Percentiles rank a stretch among this genome's conserved stretches.
Conservation (phyloP, 257 asterid genomes). For the Gentiana macrophylla region DNA sequence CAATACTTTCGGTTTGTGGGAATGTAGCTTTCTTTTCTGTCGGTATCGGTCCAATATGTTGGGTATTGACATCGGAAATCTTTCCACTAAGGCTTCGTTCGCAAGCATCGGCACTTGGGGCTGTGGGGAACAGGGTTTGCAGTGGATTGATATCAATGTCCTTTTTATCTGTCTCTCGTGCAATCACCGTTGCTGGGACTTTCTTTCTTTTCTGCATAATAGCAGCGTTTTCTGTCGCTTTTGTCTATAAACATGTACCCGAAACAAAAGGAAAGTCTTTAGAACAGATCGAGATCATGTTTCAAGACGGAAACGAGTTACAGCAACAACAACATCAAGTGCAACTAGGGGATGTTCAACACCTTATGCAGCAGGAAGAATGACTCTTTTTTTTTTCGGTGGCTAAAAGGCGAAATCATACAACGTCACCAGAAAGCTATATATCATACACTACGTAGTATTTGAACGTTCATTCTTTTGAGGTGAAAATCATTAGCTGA, state of each 20-base stretch:
- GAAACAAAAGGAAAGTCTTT: constrained; percentile 65
- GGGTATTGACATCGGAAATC: constrained; percentile 60
- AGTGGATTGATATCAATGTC: constrained; percentile 62
- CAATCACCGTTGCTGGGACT: constrained; percentile 51
- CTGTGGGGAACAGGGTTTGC: constrained; percentile 54
- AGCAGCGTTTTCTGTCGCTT: constrained; percentile 43
- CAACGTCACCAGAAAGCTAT: too few relatives aligned
- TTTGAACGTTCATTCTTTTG: too few relatives aligned
- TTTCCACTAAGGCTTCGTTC: constrained; percentile 55
- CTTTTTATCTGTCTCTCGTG: constrained; percentile 34
- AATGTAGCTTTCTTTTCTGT: constrained; percentile 65
- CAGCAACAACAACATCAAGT: constrained; percentile 26
- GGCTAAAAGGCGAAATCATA: too few relatives aligned
- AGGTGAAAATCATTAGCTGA: too few relatives aligned
- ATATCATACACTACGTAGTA: too few relatives aligned
- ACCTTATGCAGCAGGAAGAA: constrained; percentile 27
- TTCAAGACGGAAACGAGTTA: constrained; percentile 25
- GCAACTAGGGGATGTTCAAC: constrained; percentile 42
- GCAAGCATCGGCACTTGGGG: constrained; percentile 50
- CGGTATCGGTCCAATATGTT: constrained; percentile 68
- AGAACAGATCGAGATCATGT: constrained; percentile 55
- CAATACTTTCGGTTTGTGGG: constrained; percentile 40
- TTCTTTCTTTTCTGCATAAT: constrained; percentile 41
- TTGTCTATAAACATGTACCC: constrained; percentile 36
- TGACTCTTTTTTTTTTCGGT: too few relatives aligned